Conservation (phyloP, 306 rosid species). For the Trifolium dubium region DNA sequence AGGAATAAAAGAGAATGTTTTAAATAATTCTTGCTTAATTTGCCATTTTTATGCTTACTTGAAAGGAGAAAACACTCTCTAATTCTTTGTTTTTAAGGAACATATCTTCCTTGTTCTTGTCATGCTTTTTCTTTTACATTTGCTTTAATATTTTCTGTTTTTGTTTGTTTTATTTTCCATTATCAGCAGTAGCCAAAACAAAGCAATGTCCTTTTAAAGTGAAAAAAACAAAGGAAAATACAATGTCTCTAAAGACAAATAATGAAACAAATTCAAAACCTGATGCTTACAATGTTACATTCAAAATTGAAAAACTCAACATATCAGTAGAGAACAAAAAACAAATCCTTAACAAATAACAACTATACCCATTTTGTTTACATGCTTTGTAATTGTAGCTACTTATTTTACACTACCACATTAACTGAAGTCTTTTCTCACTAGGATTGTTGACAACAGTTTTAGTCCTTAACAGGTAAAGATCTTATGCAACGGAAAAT, state of each 20-base stretch:
- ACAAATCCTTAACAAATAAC: constrained; percentile 9
- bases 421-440: constrained; percentile 21
- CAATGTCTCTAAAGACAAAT: constrained; percentile 7
- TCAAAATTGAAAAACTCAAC: constrained; percentile 23
- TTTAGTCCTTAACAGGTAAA: too few relatives aligned
- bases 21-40: constrained; percentile 8
- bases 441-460: not conserved
- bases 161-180: constrained; percentile 20
- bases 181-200: constrained; percentile 12
- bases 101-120: constrained; percentile 31
- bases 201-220: constrained; percentile 19
- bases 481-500: too few relatives aligned
- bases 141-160: constrained; percentile 1
- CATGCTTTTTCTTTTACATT: constrained; percentile 31
- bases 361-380: constrained; percentile 17
- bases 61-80: not conserved
- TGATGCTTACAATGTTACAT: not conserved
- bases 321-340: not conserved
- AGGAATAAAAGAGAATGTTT: constrained; percentile 22
- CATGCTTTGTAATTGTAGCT: constrained; percentile 17
- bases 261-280: constrained; percentile 6
- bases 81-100: constrained; percentile 11
- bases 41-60: constrained; percentile 2
- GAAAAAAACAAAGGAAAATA: not conserved
- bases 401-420: not conserved